Base-by-base conservation (phyloP, 2,329 filamentous ascomycete species). In the Diplodia sapinea region DNA sequence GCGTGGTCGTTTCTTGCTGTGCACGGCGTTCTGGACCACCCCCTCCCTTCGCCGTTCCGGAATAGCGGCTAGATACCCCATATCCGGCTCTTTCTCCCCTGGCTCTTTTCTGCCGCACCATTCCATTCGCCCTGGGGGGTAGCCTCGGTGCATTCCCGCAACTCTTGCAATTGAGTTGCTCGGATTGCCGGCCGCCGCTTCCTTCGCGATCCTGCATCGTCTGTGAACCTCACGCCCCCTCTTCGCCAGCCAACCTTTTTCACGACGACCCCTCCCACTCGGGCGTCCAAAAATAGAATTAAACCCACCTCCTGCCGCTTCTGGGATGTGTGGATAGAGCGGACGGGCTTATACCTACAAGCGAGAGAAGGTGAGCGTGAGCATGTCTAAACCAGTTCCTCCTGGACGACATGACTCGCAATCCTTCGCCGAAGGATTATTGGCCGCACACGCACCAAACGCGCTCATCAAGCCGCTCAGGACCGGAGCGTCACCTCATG, bases 31-130 rank as follows among this genome's bases (percentile, higher is more conserved):
- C 59, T 63, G 59, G 59, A 20, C 43, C 43, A n/a, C 9, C 43
- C 43, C 43, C 17, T 47, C 43, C 43, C 17, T 20, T 20, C 43
- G 8, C 43, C 43, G 43, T 47, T 43, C 59, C 59, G 59, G 59
- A 51, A 63, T 43, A n/a, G 59, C 59, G 59, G 59, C 47, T 63
- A 63, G 43, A 51, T 63, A 38, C 59, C 59, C 59, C 59, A 63
- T 63, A 63, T 15, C 50, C 59, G 59, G 43, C 59, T 38, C 54
- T 56, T 36, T 40, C 33, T 15, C 43, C 43, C 43, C 43, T 47
- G 43, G 43, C 43, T 47, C 43, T 47, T 47, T 20, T 20, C 9
- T 20, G 43, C 43, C 36, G 36, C 13, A 3, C 20, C 43, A 33
- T 62, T 31, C 31, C 47, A 63, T 63, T 63, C 31, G 59, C 1